Evolutionary conservation across 169 alveolate species (phyloP).

Genomic region (Eimeria praecox): DNA sequence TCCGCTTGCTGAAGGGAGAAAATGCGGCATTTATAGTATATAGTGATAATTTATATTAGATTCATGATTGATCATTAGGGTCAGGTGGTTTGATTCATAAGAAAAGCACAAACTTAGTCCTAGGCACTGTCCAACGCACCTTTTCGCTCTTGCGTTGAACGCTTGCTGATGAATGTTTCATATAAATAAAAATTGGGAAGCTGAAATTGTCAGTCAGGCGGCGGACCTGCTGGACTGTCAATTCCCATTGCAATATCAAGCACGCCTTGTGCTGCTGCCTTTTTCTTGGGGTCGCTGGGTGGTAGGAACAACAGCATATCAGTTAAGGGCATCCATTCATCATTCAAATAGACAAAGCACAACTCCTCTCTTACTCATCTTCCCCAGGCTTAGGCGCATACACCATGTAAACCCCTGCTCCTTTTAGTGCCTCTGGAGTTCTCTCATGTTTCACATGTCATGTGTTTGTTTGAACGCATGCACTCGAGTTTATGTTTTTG

Average conservation of each 20-base stretch:
- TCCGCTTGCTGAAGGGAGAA: constrained; percentile 73
- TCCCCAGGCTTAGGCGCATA: constrained; percentile 57
- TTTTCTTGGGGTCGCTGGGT: constrained; percentile 22
- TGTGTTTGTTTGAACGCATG: not conserved
- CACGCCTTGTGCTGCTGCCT: constrained; percentile 62
- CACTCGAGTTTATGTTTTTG: not conserved
- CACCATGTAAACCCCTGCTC: constrained; percentile 72
- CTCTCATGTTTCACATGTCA: not conserved
- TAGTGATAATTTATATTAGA: not conserved
- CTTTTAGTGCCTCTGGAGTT: constrained; percentile 59
- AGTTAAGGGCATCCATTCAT: not conserved
- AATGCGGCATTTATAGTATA: not conserved
- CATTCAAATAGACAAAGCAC: not conserved
- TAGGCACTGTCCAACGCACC: not conserved
- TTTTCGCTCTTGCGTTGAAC: constrained; percentile 12
- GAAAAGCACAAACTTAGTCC: too few species aligned
- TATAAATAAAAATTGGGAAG: not conserved
- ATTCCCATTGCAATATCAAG: constrained; percentile 69
- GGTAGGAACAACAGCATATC: not conserved
- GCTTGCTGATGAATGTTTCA: not conserved
- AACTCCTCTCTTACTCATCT: constrained; percentile 3
- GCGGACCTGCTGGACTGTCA: constrained; percentile 77
- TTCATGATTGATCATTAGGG: too few species aligned
- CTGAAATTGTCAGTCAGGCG: not conserved
- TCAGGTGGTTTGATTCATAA: too few species aligned